Percentiles rank a stretch among this genome's conserved stretches.
Conservation (phyloP, 176 grass and related monocot genomes). For the Cocos nucifera region DNA sequence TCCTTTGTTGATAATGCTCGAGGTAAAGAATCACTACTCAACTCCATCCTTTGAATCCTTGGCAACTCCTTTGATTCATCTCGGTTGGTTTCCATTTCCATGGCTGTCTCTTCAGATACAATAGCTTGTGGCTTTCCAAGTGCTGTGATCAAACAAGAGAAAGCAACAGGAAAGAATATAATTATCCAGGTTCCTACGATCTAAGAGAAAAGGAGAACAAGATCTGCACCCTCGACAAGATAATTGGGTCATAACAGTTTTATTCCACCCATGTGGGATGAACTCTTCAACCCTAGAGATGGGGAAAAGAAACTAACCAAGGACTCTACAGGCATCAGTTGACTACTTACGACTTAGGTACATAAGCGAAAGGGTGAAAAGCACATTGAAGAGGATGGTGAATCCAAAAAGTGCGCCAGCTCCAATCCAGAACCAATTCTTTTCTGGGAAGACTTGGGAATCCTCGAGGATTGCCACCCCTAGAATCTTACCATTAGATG, state of each 20-base stretch:
- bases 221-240: no score
- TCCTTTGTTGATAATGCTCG: conserved; percentile 24
- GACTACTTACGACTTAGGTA: conserved; percentile 81
- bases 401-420: conserved; percentile 70
- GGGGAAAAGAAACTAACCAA: no score
- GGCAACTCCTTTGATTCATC: conserved; percentile 18
- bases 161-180: neutral
- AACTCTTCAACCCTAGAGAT: no score
- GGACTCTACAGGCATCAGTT: neutral
- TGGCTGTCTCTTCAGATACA: conserved; percentile 93
- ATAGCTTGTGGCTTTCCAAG: conserved; percentile 87
- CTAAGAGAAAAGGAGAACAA: no score
- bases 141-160: conserved; percentile 34
- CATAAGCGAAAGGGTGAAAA: conserved; percentile 77
- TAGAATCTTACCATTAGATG: conserved; percentile 23
- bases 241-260: no score
- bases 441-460: conserved; percentile 59
- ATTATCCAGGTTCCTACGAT: no score
- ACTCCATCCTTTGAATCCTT: conserved; percentile 39
- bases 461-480: conserved; percentile 55
- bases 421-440: conserved; percentile 97
- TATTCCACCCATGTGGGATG: no score
- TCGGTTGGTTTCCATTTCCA: conserved; percentile 46
- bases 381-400: conserved; percentile 89
- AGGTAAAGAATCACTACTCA: conserved; percentile 5